phyloP scores from a whole-genome alignment of 768 basidiomycete species.

The Rhizopogon vinicolor region DNA sequence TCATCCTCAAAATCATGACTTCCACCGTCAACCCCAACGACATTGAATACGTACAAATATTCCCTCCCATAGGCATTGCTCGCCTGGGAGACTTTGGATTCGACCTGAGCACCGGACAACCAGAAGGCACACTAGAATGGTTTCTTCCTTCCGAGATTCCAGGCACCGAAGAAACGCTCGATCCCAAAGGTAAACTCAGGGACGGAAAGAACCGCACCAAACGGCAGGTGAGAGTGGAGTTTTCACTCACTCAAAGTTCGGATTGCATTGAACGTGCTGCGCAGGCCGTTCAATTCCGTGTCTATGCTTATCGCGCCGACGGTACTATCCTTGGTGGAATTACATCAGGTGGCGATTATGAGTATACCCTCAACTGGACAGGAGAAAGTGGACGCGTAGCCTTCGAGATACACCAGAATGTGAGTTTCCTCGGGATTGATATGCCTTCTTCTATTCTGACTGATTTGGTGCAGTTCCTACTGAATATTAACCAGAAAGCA shows the following conservation, averaged over 20 bases:
- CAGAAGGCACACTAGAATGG: slow-evolving; percentile 6
- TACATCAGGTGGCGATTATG: slow-evolving; percentile 8
- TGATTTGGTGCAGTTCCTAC: background rate
- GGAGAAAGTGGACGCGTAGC: slow-evolving; percentile 3
- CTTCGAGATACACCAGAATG: background rate
- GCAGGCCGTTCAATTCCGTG: slow-evolving; percentile 30
- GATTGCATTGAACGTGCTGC: background rate
- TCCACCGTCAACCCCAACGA: background rate
- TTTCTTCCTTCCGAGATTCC: slow-evolving; percentile 27
- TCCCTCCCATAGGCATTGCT: slow-evolving; percentile 30
- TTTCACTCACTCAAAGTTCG: background rate
- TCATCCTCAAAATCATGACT: background rate
- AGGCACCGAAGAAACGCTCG: slow-evolving; percentile 15
- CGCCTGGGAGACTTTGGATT: slow-evolving; percentile 28
- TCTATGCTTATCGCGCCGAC: slow-evolving; percentile 24
- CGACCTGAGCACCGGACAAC: slow-evolving; percentile 3
- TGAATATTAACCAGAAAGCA: slow-evolving; percentile 12
- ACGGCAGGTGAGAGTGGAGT: slow-evolving; percentile 19
- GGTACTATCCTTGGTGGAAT: slow-evolving; percentile 25
- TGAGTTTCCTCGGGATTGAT: background rate
- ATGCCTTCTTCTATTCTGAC: background rate
- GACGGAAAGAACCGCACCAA: slow-evolving; percentile 20
- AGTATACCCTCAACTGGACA: slow-evolving; percentile 23
- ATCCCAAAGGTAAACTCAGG: slow-evolving; percentile 10
- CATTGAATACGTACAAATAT: slow-evolving; percentile 20